Base-by-base conservation (phyloP, 352 stramenopile species). In the Globisporangium apiculatum region DNA sequence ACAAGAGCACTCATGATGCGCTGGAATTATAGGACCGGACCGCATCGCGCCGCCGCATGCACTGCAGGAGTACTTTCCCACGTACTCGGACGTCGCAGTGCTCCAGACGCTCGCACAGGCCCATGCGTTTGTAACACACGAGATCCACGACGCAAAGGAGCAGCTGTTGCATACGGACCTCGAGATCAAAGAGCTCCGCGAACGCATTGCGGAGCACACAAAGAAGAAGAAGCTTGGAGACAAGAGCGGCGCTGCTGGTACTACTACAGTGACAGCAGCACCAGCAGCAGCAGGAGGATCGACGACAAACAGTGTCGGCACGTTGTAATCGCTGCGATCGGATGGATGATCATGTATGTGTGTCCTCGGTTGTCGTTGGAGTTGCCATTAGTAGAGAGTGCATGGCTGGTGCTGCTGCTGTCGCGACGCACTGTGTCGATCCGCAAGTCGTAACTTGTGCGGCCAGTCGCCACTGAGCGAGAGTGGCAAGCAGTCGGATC, bases 51-150 rank as follows among this genome's bases (percentile, higher is more conserved):
- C 80, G 7, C 71, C 79, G 35, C 68, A 92, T 31, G 60, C 75
- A 5, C 78, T 97, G 58, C 76, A 93, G 49, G 86, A 97, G 53
- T 73, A 94, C 55, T 87, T 97, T 51, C 72, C 83, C 0, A 75
- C 64, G 4, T 98, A 97, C 64, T 92, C 80, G 18, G 95, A 98
- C 65, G 68, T 94, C 51, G 74, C 83, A 6, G 77, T 97, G 53
- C 75, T 97, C 4, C 83, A 97, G 63, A 79, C 69, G 2, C 71
- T 98, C 54, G 55, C 89, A 0, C 71, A 80, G 36, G 93, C 91
- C 3, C 76, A 97, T 62, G 76, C 79, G 17, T 96, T 91, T 49
- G 68, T 94, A n/a, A 76, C 70, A 11, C 71, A 86, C 18, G 83
- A 91, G 54, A 65, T 91, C 24, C 71, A 86, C 8, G 75, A 88